Evolutionary conservation across 2,329 filamentous ascomycete species (phyloP).

Genomic region (Scolecobasidium constrictum): DNA sequence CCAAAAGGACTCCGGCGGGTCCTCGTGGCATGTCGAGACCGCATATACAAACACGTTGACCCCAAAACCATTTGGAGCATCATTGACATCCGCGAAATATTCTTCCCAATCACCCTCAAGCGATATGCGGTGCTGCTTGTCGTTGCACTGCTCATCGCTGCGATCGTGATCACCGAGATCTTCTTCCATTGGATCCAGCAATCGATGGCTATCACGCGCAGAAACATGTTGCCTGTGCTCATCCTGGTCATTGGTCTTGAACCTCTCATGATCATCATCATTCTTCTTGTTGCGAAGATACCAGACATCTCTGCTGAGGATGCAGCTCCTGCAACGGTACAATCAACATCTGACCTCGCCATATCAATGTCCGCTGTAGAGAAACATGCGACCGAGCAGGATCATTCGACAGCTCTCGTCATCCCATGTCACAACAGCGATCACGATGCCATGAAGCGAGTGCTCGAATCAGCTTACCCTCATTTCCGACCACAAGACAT

Average conservation of each 20-base stretch:
- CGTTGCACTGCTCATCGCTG: conserved; percentile 11
- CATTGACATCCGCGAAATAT: conserved; percentile 12
- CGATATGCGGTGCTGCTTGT: conserved; percentile 12
- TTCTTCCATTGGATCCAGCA: conserved; percentile 13
- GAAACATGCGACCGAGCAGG: background rate
- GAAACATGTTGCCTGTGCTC: conserved; percentile 15
- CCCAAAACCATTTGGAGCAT: conserved; percentile 11
- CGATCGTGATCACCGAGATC: conserved; percentile 12
- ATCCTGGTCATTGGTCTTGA: conserved; percentile 12
- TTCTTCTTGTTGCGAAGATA: conserved; percentile 5
- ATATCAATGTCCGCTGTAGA: background rate
- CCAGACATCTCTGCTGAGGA: conserved; percentile 5
- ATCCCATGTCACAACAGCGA: conserved; percentile 10
- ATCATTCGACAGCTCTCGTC: conserved; percentile 5
- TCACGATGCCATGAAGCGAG: conserved; percentile 3
- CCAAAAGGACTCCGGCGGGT: too few species aligned
- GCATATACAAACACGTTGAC: conserved; percentile 9
- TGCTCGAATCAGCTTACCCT: conserved; percentile 4
- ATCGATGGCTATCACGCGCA: conserved; percentile 13
- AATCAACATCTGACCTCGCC: background rate
- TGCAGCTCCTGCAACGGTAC: background rate
- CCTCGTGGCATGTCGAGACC: background rate
- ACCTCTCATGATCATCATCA: conserved; percentile 12
- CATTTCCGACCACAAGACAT: conserved; percentile 14
- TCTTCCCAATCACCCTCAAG: conserved; percentile 15